Evolutionary conservation across 2,329 filamentous ascomycete genomes (phyloP).

Genomic region (Botrytis tulipae): DNA sequence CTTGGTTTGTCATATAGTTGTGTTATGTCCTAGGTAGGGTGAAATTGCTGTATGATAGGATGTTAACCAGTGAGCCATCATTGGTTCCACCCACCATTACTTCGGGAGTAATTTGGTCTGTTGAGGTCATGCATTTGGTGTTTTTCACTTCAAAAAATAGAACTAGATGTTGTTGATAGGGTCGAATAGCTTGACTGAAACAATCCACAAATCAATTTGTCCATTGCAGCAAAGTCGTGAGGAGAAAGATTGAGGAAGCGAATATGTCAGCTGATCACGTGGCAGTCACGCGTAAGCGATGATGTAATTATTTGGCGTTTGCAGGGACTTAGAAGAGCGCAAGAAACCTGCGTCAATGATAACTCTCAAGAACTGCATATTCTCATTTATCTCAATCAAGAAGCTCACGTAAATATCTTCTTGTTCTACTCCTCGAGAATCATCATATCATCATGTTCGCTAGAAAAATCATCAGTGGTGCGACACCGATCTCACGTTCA

Average conservation of each 20-base stretch:
- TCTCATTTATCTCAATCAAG: background rate
- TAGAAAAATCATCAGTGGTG: background rate
- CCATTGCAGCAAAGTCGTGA: background rate
- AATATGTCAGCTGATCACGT: background rate
- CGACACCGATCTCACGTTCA: background rate
- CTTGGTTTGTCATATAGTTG: background rate
- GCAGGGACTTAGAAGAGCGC: background rate
- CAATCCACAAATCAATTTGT: background rate
- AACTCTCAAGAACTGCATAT: background rate
- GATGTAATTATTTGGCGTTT: background rate
- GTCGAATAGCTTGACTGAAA: background rate
- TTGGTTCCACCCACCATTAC: too few species aligned
- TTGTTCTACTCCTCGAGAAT: background rate
- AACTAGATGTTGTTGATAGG: background rate
- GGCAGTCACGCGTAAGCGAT: background rate
- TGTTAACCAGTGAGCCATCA: too few species aligned
- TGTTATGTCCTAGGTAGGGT: too few species aligned
- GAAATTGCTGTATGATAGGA: too few species aligned
- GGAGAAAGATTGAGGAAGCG: background rate
- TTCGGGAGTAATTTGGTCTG: background rate
- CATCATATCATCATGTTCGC: background rate
- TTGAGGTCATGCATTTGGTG: background rate
- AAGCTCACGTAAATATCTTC: background rate
- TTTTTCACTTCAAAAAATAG: background rate
- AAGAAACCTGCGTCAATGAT: background rate